These are phyloP conservation scores for Debaryomyces psychrophilus DNA, from an alignment of 1,139 yeast species.

Conservation along the genomic window DNA sequence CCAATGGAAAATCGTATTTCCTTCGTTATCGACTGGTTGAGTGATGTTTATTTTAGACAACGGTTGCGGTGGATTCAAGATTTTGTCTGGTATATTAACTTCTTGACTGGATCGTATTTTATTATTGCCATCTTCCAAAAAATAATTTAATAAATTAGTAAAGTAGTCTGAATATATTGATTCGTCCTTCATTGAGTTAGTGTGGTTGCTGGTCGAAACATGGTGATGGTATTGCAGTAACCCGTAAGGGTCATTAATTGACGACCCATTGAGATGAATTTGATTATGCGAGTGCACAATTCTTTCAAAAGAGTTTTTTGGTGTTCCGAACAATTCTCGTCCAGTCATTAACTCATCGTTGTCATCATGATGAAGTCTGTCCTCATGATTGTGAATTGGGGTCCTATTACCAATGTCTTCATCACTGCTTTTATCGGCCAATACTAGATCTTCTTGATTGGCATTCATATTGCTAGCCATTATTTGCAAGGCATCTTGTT, in stretches of 20 bases:
- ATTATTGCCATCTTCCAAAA: conserved; percentile 36
- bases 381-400: conserved; percentile 8
- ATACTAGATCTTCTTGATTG: conserved; percentile 43
- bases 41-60: conserved; percentile 59
- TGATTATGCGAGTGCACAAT: conserved; percentile 22
- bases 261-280: conserved; percentile 7
- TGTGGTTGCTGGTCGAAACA: conserved; percentile 19
- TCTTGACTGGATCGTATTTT: conserved; percentile 19
- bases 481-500: conserved; percentile 42
- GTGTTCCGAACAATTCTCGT: conserved; percentile 49
- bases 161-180: conserved; percentile 40
- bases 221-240: conserved; percentile 29
- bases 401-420: conserved; percentile 26
- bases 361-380: conserved; percentile 15
- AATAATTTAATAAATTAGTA: conserved; percentile 38
- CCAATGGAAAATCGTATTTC: conserved; percentile 95
- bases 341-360: conserved; percentile 45
- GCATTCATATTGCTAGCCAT: conserved; percentile 41
- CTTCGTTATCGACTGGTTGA: conserved; percentile 88
- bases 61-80: conserved; percentile 48
- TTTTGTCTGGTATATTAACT: conserved; percentile 33
- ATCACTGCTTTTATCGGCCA: conserved; percentile 34
- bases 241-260: conserved; percentile 27
- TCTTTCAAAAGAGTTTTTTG: conserved; percentile 44
- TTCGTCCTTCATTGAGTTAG: conserved; percentile 24